A percentile compares a stretch with the other conserved stretches of the same genome.
phyloP scores from a whole-genome alignment of 2,329 filamentous ascomycete species.

The Phialophora expanda region DNA sequence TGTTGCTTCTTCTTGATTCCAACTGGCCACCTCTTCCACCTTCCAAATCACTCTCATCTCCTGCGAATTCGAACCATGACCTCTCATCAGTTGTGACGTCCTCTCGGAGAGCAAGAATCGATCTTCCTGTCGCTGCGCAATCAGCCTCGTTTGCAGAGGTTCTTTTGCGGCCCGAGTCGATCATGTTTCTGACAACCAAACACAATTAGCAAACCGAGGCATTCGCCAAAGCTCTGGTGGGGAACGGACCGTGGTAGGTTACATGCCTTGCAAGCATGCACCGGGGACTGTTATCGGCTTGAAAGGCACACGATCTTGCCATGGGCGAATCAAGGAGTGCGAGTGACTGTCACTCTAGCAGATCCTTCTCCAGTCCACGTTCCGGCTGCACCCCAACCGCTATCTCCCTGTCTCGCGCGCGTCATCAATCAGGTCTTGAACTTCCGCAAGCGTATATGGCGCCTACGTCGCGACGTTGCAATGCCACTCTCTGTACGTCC shows the following conservation, averaged over 20 bases:
- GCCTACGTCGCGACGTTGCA: constrained; percentile 11
- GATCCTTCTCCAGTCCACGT: constrained; percentile 2
- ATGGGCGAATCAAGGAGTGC: constrained; percentile 15
- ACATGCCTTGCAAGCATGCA: constrained; percentile 10
- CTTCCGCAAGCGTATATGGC: constrained; percentile 10
- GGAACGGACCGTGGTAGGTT: constrained; percentile 16
- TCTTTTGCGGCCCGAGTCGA: constrained; percentile 5
- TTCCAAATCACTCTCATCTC: constrained; percentile 15
- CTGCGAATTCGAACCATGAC: neutral
- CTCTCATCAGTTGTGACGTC: neutral
- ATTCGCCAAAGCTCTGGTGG: constrained; percentile 18
- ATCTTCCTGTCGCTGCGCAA: neutral
- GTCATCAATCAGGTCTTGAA: constrained; percentile 9
- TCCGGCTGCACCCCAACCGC: neutral
- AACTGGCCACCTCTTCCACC: constrained; percentile 6
- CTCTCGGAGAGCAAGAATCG: neutral
- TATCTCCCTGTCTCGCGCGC: constrained; percentile 1
- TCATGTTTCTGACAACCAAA: neutral
- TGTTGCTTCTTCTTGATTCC: constrained; percentile 5
- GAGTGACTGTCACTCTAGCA: neutral
- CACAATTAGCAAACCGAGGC: constrained; percentile 4
- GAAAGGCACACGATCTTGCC: constrained; percentile 20
- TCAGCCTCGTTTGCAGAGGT: neutral
- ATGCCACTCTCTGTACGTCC: constrained; percentile 7
- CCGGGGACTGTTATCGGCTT: constrained; percentile 10